Evolutionary conservation across 805 yeast species (phyloP).

Genomic region (Cyberlindnera saturnus): DNA sequence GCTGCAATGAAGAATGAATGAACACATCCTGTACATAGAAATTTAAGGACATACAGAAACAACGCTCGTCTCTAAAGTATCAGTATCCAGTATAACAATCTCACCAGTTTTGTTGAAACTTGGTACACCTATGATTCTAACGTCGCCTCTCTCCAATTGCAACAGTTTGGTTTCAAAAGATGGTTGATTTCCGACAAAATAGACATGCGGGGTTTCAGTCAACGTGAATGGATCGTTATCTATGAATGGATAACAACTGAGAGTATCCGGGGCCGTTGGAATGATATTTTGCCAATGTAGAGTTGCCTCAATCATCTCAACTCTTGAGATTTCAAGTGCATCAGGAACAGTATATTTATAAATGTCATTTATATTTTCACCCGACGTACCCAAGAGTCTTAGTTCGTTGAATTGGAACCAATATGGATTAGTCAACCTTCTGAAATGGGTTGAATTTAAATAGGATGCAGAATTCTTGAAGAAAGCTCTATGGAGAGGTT

Average conservation of each 20-base stretch:
- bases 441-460: conserved; percentile 32
- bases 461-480: conserved; percentile 43
- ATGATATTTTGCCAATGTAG: conserved; percentile 79
- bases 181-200: conserved; percentile 81
- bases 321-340: conserved; percentile 29
- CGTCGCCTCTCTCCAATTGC: conserved; percentile 31
- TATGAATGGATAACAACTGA: conserved; percentile 81
- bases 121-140: conserved; percentile 65
- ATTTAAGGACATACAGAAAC: conserved; percentile 26
- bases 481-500: conserved; percentile 75
- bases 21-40: conserved; percentile 2
- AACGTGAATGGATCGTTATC: conserved; percentile 76
- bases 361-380: conserved; percentile 80
- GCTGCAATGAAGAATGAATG: conserved; percentile 8
- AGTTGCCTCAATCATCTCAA: conserved; percentile 58
- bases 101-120: conserved; percentile 60
- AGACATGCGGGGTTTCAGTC: conserved; percentile 78
- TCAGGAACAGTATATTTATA: conserved; percentile 53
- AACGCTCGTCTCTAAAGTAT: conserved; percentile 48
- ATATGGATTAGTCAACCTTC: conserved; percentile 62
- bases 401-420: conserved; percentile 57
- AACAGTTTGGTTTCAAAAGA: conserved; percentile 43
- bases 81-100: conserved; percentile 54
- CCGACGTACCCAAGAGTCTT: conserved; percentile 67
- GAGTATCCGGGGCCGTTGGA: conserved; percentile 95